A percentile compares a stretch with the other conserved stretches of the same genome.
Evolutionary conservation across 495 filamentous ascomycete species (phyloP).

Genomic region (Echria macrotheca): DNA sequence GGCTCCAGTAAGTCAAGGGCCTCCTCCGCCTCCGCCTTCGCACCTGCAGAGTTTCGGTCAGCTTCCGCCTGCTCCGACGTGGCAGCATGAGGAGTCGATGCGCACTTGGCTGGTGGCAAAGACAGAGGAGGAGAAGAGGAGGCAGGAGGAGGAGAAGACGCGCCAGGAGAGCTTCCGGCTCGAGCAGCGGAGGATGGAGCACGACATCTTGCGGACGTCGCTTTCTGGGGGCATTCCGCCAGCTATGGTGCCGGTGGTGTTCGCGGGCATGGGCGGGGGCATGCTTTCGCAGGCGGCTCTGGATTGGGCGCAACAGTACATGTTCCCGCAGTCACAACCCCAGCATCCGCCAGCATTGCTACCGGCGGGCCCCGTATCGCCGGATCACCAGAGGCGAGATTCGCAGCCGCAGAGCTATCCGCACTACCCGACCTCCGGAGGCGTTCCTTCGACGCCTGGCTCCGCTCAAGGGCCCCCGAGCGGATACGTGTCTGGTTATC

Average conservation of each 20-base stretch:
- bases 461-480: constrained; percentile 35
- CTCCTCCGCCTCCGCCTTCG: constrained; percentile 34
- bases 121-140: constrained; percentile 81
- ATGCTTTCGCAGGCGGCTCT: constrained; percentile 49
- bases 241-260: constrained; percentile 81
- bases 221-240: constrained; percentile 77
- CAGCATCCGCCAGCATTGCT: constrained; percentile 47
- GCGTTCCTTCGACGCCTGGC: constrained; percentile 42
- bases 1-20: constrained; percentile 25
- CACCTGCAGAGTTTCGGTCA: constrained; percentile 42
- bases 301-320: constrained; percentile 72
- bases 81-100: constrained; percentile 79
- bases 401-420: constrained; percentile 37
- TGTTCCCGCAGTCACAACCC: constrained; percentile 46
- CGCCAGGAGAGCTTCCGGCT: constrained; percentile 69
- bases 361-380: constrained; percentile 42
- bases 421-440: constrained; percentile 37
- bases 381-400: constrained; percentile 40
- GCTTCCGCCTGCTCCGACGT: constrained; percentile 64
- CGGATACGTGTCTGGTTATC: constrained; percentile 27
- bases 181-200: constrained; percentile 75
- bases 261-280: constrained; percentile 73
- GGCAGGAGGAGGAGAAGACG: constrained; percentile 84
- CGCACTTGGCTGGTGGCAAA: constrained; percentile 76
- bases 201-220: constrained; percentile 77